Conservation (phyloP, 805 yeast genomes). For the Yarrowia osloensis region DNA sequence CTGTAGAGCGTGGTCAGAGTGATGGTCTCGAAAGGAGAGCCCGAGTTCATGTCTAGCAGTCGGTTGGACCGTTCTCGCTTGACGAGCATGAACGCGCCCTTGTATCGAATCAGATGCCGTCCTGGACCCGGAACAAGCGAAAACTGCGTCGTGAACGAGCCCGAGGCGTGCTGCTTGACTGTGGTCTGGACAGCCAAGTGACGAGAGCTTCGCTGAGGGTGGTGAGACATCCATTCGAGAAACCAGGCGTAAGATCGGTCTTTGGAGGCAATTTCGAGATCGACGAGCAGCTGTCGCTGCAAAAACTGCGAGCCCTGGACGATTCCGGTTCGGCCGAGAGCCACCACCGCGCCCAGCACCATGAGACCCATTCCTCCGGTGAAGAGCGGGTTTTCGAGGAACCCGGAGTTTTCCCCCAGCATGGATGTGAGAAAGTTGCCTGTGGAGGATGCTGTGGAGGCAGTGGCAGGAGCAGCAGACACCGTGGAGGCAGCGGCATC, state of each 20-base stretch:
- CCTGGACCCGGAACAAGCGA: conserved; percentile 98
- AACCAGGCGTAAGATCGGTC: conserved; percentile 96
- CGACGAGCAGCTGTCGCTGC: conserved; percentile 83
- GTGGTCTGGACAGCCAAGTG: conserved; percentile 89
- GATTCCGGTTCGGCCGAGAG: conserved; percentile 70
- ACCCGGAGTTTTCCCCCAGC: conserved; percentile 1
- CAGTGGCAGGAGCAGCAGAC: not conserved
- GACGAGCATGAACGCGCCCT: conserved; percentile 84
- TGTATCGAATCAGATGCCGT: conserved; percentile 79
- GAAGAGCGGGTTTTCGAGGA: conserved; percentile 81
- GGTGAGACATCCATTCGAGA: conserved; percentile 90
- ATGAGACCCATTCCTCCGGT: conserved; percentile 98
- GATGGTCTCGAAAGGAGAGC: conserved; percentile 96
- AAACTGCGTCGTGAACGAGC: conserved; percentile 83
- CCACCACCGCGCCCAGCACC: conserved; percentile 89
- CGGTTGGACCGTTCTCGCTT: conserved; percentile 89
- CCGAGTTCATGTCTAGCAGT: conserved; percentile 82
- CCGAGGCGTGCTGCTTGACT: conserved; percentile 87
- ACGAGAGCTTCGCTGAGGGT: conserved; percentile 72
- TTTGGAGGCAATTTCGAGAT: conserved; percentile 87
- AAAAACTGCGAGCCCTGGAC: conserved; percentile 63
- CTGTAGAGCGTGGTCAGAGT: conserved; percentile 85
- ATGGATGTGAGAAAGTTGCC: not conserved
- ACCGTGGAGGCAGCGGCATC: not conserved
- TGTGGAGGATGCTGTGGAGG: not conserved